These are phyloP conservation scores for Clonostachys sp. DNA, from an alignment of 2,329 filamentous ascomycete genomes.

Conservation along the genomic window DNA sequence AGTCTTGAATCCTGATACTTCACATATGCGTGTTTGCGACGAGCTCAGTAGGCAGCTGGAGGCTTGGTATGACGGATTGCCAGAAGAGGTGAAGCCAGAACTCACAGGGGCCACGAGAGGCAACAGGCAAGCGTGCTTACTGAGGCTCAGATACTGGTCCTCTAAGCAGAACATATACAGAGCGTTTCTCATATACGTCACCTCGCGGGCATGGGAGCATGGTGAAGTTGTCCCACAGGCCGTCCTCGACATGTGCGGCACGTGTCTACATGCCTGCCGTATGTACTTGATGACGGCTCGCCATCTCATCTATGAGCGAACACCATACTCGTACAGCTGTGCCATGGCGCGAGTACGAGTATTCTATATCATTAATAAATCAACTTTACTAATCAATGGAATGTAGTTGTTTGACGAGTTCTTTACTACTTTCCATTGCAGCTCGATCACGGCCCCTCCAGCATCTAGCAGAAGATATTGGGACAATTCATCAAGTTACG, in stretches of 20 bases:
- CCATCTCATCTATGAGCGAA: constrained; percentile 5
- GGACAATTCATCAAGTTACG: constrained; percentile 2
- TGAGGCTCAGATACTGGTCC: constrained; percentile 11
- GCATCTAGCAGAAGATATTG: constrained; percentile 5
- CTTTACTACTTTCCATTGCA: constrained; percentile 6
- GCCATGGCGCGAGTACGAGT: constrained; percentile 5
- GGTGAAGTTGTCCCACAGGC: neutral
- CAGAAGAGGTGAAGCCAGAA: constrained; percentile 13
- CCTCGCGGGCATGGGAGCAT: constrained; percentile 3
- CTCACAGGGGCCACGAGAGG: constrained; percentile 4
- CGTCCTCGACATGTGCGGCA: constrained; percentile 5
- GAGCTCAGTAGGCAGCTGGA: constrained; percentile 14
- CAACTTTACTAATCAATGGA: constrained; percentile 1
- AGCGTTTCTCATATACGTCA: constrained; percentile 9
- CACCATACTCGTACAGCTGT: constrained; percentile 7
- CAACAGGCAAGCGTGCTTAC: constrained; percentile 6
- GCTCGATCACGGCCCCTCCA: constrained; percentile 7
- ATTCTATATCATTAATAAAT: neutral
- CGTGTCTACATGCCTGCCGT: constrained; percentile 5
- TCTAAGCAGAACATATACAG: constrained; percentile 10
- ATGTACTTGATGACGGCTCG: constrained; percentile 2
- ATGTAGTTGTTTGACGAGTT: constrained; percentile 1
- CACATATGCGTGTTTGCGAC: constrained; percentile 9
- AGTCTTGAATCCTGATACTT: constrained; percentile 4
- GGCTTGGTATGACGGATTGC: constrained; percentile 14